These are phyloP conservation scores for Graphiopsis chlorocephala DNA, from an alignment of 2,329 filamentous ascomycete species.

Conservation along the genomic window DNA sequence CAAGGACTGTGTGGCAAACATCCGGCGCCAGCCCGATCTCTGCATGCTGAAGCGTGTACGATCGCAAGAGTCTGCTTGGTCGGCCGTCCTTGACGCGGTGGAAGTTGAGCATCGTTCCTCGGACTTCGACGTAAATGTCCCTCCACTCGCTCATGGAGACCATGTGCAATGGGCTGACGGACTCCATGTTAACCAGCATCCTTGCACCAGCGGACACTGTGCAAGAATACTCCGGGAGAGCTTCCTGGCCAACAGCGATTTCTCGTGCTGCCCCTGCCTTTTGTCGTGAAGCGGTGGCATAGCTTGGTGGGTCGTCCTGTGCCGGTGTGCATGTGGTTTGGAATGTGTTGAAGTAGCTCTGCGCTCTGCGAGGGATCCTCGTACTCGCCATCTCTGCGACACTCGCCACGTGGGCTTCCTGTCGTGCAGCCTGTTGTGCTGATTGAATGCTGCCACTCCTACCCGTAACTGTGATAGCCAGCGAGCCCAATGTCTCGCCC, in stretches of 20 bases:
- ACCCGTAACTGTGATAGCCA: slow-evolving; percentile 7
- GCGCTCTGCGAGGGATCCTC: slow-evolving; percentile 24
- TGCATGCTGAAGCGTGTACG: slow-evolving; percentile 71
- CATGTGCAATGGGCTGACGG: slow-evolving; percentile 31
- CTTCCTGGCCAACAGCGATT: slow-evolving; percentile 24
- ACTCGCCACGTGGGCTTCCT: not conserved
- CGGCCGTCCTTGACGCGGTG: slow-evolving; percentile 58
- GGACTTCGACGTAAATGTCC: slow-evolving; percentile 59
- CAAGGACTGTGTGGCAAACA: slow-evolving; percentile 57
- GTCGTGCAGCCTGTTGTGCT: not conserved
- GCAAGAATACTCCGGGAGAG: slow-evolving; percentile 35
- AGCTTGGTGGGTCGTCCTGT: slow-evolving; percentile 34
- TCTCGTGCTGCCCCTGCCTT: slow-evolving; percentile 18
- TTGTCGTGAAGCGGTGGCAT: slow-evolving; percentile 25
- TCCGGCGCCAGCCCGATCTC: slow-evolving; percentile 73
- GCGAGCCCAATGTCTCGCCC: not conserved
- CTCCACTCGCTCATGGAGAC: slow-evolving; percentile 33
- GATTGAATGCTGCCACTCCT: not conserved
- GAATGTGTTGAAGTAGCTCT: slow-evolving; percentile 36
- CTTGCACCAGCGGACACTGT: slow-evolving; percentile 32
- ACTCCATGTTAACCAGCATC: slow-evolving; percentile 34
- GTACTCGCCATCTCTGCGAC: slow-evolving; percentile 9
- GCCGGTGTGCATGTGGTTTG: slow-evolving; percentile 32
- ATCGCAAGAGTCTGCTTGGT: slow-evolving; percentile 59
- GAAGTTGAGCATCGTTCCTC: slow-evolving; percentile 66